Evolutionary conservation across 2,329 filamentous ascomycete species (phyloP).

Genomic region (Mycogone perniciosa): DNA sequence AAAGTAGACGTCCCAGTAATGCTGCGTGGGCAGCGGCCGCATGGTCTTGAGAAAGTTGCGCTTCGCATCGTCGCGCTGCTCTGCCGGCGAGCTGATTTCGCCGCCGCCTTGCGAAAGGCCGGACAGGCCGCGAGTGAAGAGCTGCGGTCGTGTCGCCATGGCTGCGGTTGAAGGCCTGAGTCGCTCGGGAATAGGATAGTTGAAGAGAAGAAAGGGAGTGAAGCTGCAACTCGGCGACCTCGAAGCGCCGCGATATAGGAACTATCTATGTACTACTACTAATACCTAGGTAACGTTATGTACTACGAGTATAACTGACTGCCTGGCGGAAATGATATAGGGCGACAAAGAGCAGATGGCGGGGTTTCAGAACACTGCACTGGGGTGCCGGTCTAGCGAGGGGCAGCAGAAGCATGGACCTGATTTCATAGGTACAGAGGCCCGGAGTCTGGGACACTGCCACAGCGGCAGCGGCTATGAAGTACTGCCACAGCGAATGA

Average conservation of each 20-base stretch:
- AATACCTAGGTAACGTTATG: too few relatives aligned
- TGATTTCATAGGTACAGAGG: background rate
- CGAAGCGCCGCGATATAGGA: too few relatives aligned
- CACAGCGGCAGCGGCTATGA: too few relatives aligned
- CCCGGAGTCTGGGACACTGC: too few relatives aligned
- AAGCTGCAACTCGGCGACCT: background rate
- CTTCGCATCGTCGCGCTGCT: conserved; percentile 71
- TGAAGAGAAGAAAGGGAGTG: background rate
- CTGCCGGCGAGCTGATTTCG: conserved; percentile 61
- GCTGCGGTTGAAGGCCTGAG: conserved; percentile 17
- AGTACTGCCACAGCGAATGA: too few relatives aligned
- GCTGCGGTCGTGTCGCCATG: conserved; percentile 52
- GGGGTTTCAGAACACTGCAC: background rate
- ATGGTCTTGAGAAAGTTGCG: conserved; percentile 73
- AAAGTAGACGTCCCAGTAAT: conserved; percentile 72
- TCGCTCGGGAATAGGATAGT: background rate
- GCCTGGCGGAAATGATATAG: background rate
- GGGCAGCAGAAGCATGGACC: too few relatives aligned
- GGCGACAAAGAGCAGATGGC: background rate
- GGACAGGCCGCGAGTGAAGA: conserved; percentile 59
- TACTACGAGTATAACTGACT: background rate
- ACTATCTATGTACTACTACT: too few relatives aligned
- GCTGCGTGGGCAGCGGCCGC: conserved; percentile 68
- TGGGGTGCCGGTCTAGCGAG: background rate
- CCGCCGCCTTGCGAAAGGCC: conserved; percentile 54